These are phyloP conservation scores for Coniochaeta sp. DNA, from an alignment of 2,329 filamentous ascomycete genomes.

Conservation along the genomic window DNA sequence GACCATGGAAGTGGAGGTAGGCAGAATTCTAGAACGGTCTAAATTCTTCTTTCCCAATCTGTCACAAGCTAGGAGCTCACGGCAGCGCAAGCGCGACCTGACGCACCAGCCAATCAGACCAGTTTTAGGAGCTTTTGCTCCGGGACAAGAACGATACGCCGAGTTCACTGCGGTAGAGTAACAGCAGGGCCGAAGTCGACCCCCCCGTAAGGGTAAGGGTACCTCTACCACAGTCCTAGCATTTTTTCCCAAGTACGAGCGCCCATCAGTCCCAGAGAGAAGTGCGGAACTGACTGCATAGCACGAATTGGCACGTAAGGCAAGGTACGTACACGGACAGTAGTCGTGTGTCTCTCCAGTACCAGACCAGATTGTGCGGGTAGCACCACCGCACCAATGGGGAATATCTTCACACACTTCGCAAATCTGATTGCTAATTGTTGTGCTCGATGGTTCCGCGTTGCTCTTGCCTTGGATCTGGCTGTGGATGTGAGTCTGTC, in stretches of 20 bases:
- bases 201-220: background rate
- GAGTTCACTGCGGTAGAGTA: background rate
- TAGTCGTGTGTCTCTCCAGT: background rate
- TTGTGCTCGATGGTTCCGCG: background rate
- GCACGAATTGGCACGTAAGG: background rate
- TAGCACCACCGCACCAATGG: background rate
- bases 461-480: background rate
- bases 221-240: background rate
- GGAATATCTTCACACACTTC: background rate
- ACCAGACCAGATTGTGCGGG: background rate
- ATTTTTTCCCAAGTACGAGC: background rate
- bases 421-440: background rate
- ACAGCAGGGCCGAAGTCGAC: background rate
- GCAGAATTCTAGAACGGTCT: background rate
- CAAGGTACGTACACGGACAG: background rate
- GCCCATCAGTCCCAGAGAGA: background rate
- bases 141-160: background rate
- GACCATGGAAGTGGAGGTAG: background rate
- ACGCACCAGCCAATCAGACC: background rate
- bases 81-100: background rate
- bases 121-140: background rate
- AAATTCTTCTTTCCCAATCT: background rate
- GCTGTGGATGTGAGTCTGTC: background rate
- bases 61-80: background rate
- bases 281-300: background rate